These are phyloP conservation scores for Lenzites betulinus DNA, from an alignment of 768 basidiomycete species.

Conservation along the genomic window DNA sequence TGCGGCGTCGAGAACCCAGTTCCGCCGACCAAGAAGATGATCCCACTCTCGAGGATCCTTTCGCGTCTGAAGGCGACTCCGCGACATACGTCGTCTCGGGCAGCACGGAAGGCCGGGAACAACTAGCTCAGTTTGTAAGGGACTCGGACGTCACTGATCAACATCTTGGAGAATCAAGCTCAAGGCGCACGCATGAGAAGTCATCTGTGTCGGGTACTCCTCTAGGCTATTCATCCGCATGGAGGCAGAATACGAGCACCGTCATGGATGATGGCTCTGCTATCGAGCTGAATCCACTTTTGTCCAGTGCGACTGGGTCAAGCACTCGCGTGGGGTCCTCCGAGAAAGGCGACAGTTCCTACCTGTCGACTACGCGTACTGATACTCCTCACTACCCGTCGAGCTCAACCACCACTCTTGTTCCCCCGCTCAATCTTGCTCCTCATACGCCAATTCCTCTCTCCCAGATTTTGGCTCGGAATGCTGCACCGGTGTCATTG, in stretches of 20 bases:
- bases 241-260: neutral
- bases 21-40: constrained; percentile 22
- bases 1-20: constrained; percentile 25
- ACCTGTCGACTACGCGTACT: neutral
- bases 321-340: neutral
- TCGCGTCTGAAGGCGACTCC: constrained; percentile 9
- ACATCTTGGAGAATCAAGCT: neutral
- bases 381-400: neutral
- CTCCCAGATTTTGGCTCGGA: constrained; percentile 56
- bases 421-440: neutral
- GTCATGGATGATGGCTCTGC: neutral
- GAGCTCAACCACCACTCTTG: constrained; percentile 16
- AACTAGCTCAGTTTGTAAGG: neutral
- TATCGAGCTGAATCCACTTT: constrained; percentile 10
- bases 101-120: neutral
- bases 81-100: neutral
- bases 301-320: neutral
- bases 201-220: neutral
- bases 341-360: too few species aligned
- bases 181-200: neutral
- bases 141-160: constrained; percentile 24
- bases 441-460: constrained; percentile 55
- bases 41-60: constrained; percentile 5
- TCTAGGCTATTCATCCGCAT: neutral
- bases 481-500: constrained; percentile 58